Base-by-base conservation (phyloP, 768 basidiomycete species). In the Lactarius sanguifluus region DNA sequence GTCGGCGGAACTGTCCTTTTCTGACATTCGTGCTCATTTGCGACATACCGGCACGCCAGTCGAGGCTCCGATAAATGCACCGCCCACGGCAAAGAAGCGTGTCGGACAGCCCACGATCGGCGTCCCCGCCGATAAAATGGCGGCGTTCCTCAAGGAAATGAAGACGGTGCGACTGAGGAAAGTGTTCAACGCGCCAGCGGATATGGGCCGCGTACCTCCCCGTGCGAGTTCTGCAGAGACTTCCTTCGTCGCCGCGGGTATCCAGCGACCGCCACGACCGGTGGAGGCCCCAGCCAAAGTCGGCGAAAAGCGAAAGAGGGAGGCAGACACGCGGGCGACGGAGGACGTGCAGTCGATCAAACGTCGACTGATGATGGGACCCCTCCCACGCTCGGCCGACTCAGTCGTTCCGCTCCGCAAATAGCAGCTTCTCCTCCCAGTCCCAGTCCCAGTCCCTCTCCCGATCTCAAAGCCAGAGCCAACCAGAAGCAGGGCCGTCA, bases 61-160 rank as follows among this genome's bases (percentile, higher is more conserved):
- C 20, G 90, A 91, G 74, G 85, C 85, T 0, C 87, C 90, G 1
- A 91, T 91, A 62, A 90, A 89, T 70, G 77, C 63, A 6, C 68
- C 72, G 18, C 23, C 64, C 1, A 80, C 79, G 43, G 64, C 75
- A 41, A 77, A 72, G 62, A 77, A 72, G 62, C 83, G 84, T 61
- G 75, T 82, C 16, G 88, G 87, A 8, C 82, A 84, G 64, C 87
- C 91, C 0, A 85, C 88, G 0, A 79, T 92, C 13, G 88, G 88
- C n/a, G 80, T 93, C 12, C 82, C 89, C 0, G 82, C 87, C 2
- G 91, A 92, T 67, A 90, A 92, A 74, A 91, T 93, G 89, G 88
- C 88, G 0, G 90, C 87, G 1, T 93, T 93, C 72, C 75, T 93
- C 68, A 86, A 78, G 7, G 91, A 93, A 74, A 86, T 93, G 81